Evolutionary conservation across 2,329 filamentous ascomycete species (phyloP).

Genomic region (Colletotrichum musicola): DNA sequence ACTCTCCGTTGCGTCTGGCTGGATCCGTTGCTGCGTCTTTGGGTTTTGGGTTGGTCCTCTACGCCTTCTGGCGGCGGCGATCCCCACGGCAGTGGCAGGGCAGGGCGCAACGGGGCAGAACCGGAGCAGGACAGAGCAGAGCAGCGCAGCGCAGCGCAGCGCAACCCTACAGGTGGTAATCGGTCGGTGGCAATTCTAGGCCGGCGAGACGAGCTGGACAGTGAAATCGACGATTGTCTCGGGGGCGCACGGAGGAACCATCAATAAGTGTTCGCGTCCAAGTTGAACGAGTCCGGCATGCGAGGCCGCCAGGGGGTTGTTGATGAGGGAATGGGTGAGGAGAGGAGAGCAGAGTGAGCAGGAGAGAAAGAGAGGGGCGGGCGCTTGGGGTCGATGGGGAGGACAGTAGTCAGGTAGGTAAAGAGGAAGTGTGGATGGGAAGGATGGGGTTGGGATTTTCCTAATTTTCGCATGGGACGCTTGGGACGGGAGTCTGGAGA

Average conservation of each 20-base stretch:
- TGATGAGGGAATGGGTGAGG: slow-evolving; percentile 26
- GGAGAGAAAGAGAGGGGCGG: slow-evolving; percentile 30
- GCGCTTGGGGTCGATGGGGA: slow-evolving; percentile 2
- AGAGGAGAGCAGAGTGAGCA: slow-evolving; percentile 13
- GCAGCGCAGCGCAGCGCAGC: slow-evolving; percentile 1
- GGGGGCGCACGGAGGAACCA: slow-evolving; percentile 34
- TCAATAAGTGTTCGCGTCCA: slow-evolving; percentile 37
- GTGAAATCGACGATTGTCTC: slow-evolving; percentile 38
- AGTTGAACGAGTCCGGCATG: slow-evolving; percentile 29
- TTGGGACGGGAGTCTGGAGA: slow-evolving; percentile 38
- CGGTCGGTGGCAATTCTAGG: slow-evolving; percentile 36
- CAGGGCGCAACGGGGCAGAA: background rate
- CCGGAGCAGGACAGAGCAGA: background rate
- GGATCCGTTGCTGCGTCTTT: background rate
- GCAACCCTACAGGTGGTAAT: slow-evolving; percentile 5
- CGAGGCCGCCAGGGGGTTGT: slow-evolving; percentile 36
- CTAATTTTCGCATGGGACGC: slow-evolving; percentile 42
- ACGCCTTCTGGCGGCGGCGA: slow-evolving; percentile 28
- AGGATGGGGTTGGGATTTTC: slow-evolving; percentile 46
- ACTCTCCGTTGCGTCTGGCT: slow-evolving; percentile 2
- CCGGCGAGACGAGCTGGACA: slow-evolving; percentile 32
- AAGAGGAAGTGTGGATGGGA: slow-evolving; percentile 32
- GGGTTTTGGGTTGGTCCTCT: background rate
- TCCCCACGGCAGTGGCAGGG: slow-evolving; percentile 4
- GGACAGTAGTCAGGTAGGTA: slow-evolving; percentile 5